phyloP scores from a whole-genome alignment of 495 filamentous ascomycete species.

The Aspergillus coremiiformis region DNA sequence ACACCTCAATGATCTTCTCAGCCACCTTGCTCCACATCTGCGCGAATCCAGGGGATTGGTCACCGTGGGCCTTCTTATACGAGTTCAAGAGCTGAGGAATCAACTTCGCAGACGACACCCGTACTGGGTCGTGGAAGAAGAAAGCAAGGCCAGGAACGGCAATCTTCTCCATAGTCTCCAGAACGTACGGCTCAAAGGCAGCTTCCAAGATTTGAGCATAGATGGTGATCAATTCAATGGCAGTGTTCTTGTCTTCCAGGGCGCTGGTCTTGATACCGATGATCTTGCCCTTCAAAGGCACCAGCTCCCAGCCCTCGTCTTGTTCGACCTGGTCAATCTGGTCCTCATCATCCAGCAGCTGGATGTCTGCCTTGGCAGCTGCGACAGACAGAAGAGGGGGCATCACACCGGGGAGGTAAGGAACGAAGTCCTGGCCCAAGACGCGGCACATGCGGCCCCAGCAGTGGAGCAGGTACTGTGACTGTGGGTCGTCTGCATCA shows the following conservation, averaged over 20 bases:
- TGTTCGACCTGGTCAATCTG: conserved; percentile 87
- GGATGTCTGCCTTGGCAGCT: conserved; percentile 93
- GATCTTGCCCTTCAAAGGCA: conserved; percentile 92
- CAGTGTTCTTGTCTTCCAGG: conserved; percentile 97
- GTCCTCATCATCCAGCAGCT: conserved; percentile 91
- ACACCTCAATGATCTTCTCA: conserved; percentile 84
- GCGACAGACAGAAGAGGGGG: conserved; percentile 87
- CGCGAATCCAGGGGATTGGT: conserved; percentile 61
- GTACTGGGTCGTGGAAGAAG: conserved; percentile 99
- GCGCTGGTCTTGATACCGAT: conserved; percentile 97
- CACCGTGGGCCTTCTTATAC: conserved; percentile 83
- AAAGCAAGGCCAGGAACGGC: conserved; percentile 89
- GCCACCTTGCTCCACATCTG: conserved; percentile 81
- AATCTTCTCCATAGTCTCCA: conserved; percentile 93
- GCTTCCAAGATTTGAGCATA: conserved; percentile 92
- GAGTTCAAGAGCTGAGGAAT: conserved; percentile 92
- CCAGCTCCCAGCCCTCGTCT: conserved; percentile 96
- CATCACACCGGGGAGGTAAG: conserved; percentile 88
- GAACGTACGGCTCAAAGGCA: conserved; percentile 84
- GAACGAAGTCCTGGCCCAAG: conserved; percentile 80
- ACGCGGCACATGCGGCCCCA: conserved; percentile 99
- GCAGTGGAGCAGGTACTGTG: conserved; percentile 95
- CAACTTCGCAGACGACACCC: conserved; percentile 89
- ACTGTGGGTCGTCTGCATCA: conserved; percentile 92
- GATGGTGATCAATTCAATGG: conserved; percentile 93